Conservation (phyloP, 495 filamentous ascomycete genomes). For the Aspergillus ostianus region DNA sequence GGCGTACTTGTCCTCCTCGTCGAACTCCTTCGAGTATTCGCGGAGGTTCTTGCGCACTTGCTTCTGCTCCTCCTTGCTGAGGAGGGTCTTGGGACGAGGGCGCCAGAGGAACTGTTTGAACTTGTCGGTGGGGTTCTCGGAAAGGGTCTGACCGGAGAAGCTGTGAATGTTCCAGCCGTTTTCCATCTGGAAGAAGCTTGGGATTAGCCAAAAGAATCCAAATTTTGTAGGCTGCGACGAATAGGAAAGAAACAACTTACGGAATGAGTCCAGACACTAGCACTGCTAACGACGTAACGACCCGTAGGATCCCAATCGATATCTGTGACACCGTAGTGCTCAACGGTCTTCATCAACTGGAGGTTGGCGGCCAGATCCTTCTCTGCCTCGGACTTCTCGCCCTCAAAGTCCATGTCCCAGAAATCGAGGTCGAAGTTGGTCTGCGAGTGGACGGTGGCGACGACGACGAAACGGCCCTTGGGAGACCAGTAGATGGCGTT, state of each 20-base stretch:
- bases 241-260: constrained; percentile 52
- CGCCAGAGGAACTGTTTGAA: constrained; percentile 98
- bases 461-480: constrained; percentile 87
- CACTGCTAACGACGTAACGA: constrained; percentile 87
- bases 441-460: constrained; percentile 87
- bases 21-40: constrained; percentile 92
- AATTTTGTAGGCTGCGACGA: neutral
- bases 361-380: constrained; percentile 95
- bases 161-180: constrained; percentile 98
- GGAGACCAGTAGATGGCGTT: constrained; percentile 99
- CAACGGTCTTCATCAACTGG: constrained; percentile 83
- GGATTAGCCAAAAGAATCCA: neutral
- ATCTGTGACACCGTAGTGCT: constrained; percentile 97
- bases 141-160: constrained; percentile 84
- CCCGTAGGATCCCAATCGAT: constrained; percentile 97
- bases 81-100: constrained; percentile 82
- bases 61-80: constrained; percentile 94
- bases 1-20: constrained; percentile 89
- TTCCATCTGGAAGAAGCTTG: constrained; percentile 68
- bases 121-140: constrained; percentile 90
- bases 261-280: constrained; percentile 90
- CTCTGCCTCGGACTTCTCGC: constrained; percentile 86
- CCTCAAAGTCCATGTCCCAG: constrained; percentile 96
- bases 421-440: constrained; percentile 95
- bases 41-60: constrained; percentile 96